Base-by-base conservation (phyloP, 441 rosid species). In the Rhodomyrtus psidioides region DNA sequence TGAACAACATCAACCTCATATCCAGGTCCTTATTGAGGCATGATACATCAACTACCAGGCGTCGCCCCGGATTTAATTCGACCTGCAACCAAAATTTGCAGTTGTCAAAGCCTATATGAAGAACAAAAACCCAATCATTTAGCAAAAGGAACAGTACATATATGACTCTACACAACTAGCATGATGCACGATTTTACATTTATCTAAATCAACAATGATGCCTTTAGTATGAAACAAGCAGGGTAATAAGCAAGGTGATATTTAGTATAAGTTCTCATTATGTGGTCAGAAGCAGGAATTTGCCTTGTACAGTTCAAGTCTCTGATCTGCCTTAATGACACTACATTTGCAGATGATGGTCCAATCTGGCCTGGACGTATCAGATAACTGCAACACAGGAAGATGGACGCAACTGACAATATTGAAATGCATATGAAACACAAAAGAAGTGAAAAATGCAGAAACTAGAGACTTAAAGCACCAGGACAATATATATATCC, bases 331-430 rank as follows among this genome's bases (percentile, higher is more conserved):
- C 82, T 85, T 12, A 1, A 34, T 46, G 24, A 84, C 30, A 8
- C 86, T 42, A 39, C 86, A 85, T 54, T 70, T 85, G 82, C 86
- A 85, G 10, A 28, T 39, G 65, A 96, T 59, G 27, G 88, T 89
- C 83, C 88, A 83, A 82, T 89, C 86, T 34, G 93, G 95, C 53
- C 88, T 84, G 34, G 86, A 89, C 56, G 86, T 88, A 90, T 94
- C 96, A 83, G 90, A 89, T 86, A 95, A 85, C 97, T 96, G 84
- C 28, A 84, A 39, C 83, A 79, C 7, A 84, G 81, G 85, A 85
- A 53, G 34, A 83, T 83, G 26, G 16, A 49, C 3, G 27, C 83
- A 49, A 49, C 83, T 9, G 19, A 27, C 46, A 56, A 62, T 62
- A 60, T 54, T 55, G 57, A 65, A 84, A 51, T 44, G 62, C 85